These are phyloP conservation scores for Chlamydomonas schloesseri DNA, from an alignment of 139 green algal genomes.

Conservation along the genomic window DNA sequence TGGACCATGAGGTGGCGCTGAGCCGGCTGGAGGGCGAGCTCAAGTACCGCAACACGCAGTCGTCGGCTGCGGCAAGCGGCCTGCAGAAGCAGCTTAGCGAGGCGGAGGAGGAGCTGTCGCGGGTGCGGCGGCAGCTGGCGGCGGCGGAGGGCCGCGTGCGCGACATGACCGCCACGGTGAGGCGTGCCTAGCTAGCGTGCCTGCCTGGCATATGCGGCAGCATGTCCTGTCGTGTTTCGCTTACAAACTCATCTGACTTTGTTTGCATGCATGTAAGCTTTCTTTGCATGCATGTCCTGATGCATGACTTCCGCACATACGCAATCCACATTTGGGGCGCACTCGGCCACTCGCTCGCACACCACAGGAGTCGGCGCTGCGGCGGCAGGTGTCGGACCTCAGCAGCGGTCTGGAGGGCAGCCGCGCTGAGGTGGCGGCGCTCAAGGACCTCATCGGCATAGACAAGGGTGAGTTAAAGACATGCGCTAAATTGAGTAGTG, in stretches of 20 bases:
- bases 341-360: too few relatives aligned
- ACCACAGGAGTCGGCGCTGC: neutral
- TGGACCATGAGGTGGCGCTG: neutral
- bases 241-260: too few relatives aligned
- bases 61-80: neutral
- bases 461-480: conserved; percentile 34
- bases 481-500: too few relatives aligned
- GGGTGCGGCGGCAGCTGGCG: neutral
- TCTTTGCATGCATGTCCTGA: too few relatives aligned
- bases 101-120: neutral
- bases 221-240: too few relatives aligned
- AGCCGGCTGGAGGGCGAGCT: conserved; percentile 23
- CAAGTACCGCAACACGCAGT: conserved; percentile 18
- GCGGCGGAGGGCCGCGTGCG: neutral
- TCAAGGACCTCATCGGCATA: conserved; percentile 1
- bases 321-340: too few relatives aligned
- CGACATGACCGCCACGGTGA: neutral
- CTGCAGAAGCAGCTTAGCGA: conserved; percentile 18
- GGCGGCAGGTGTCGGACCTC: neutral
- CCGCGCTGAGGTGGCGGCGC: neutral
- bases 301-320: too few relatives aligned
- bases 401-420: neutral
- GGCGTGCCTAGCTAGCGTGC: too few relatives aligned
- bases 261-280: too few relatives aligned
- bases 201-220: neutral